Conservation (phyloP, 345 rosid species). For the Eucalyptus camaldulensis region DNA sequence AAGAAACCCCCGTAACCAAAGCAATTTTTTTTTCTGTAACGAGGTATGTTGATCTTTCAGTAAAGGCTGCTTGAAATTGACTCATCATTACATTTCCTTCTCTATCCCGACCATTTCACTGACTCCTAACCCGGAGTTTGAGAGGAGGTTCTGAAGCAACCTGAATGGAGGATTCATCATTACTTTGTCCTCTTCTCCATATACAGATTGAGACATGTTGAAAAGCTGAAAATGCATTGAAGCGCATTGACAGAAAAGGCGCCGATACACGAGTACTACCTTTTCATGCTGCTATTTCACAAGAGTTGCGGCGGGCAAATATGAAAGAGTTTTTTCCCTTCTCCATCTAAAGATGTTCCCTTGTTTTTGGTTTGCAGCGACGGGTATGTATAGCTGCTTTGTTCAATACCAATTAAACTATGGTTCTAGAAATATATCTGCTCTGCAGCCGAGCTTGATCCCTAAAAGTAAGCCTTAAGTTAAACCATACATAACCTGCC, state of each 20-base stretch:
- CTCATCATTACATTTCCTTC: not conserved
- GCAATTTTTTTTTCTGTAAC: conserved; percentile 78
- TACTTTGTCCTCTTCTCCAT: not conserved
- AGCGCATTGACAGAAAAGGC: conserved; percentile 58
- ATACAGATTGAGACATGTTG: conserved; percentile 84
- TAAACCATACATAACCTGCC: too few species aligned
- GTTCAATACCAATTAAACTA: too few species aligned
- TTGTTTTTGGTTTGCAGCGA: too few species aligned
- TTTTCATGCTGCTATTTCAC: conserved; percentile 44
- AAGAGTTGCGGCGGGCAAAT: conserved; percentile 1
- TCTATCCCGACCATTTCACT: rapidly evolving
- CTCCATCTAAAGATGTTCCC: too few species aligned
- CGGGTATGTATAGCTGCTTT: too few species aligned
- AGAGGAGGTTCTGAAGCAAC: not conserved
- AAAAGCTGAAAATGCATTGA: conserved; percentile 79
- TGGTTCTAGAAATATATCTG: too few species aligned
- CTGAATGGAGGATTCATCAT: not conserved
- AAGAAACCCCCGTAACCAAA: conserved; percentile 47
- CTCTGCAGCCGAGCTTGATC: too few species aligned
- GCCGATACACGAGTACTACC: conserved; percentile 44
- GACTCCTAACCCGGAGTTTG: not conserved
- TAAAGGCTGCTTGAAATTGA: not conserved
- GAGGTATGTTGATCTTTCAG: conserved; percentile 23
- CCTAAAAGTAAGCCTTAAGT: too few species aligned
- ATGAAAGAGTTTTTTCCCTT: too few species aligned